Percentiles rank a stretch among this genome's conserved stretches.
These are phyloP conservation scores for Gossypium schwendimanii DNA, from an alignment of 441 rosid species.

Conservation along the genomic window DNA sequence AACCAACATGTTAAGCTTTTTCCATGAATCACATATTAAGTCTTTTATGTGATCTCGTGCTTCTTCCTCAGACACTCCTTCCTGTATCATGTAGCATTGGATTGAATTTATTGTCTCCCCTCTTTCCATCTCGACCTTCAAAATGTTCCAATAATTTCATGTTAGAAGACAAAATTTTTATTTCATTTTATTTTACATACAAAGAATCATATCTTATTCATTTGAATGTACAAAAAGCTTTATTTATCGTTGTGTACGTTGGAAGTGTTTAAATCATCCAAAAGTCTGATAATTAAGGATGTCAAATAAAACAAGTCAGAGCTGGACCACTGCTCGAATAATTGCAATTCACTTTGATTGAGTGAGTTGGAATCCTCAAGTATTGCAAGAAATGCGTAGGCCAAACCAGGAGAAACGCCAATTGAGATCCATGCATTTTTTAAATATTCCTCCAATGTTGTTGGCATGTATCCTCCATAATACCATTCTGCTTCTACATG, in stretches of 20 bases:
- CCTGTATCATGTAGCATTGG: not conserved
- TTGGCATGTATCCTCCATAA: not conserved
- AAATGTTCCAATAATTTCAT: not conserved
- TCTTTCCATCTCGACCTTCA: not conserved
- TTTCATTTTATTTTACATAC: no score
- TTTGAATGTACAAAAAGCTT: not conserved
- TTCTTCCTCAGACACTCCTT: not conserved
- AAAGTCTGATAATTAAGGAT: not conserved
- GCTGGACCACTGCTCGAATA: not conserved
- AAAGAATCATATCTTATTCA: not conserved
- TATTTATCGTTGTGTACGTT: not conserved
- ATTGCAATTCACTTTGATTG: not conserved
- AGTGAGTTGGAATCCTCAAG: not conserved
- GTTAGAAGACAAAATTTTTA: not conserved
- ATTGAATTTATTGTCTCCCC: not conserved
- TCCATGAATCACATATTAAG: constrained; percentile 9
- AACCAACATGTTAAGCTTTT: constrained; percentile 9
- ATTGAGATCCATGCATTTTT: not conserved
- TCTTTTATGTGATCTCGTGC: not conserved
- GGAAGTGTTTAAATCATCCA: not conserved
- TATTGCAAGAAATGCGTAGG: not conserved
- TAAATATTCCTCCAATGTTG: not conserved
- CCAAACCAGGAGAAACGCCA: not conserved
- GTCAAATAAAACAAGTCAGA: not conserved
- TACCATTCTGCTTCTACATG: not conserved